A percentile compares a stretch with the other conserved stretches of the same genome.
phyloP scores from a whole-genome alignment of 352 stramenopile genomes.

The Phytophthora chlamydospora region DNA sequence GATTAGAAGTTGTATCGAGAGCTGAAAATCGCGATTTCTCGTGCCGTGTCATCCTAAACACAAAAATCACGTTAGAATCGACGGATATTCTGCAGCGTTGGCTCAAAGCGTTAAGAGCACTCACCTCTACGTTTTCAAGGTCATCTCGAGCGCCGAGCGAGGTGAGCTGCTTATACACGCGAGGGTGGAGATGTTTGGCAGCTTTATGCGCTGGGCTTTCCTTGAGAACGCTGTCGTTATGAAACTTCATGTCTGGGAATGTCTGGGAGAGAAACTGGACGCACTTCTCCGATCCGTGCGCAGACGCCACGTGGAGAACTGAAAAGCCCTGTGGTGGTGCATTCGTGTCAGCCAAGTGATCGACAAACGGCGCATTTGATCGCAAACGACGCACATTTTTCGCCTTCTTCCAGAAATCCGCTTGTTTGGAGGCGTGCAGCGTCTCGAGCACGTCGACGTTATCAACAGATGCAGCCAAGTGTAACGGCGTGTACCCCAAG shows the following conservation, averaged over 20 bases:
- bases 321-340: constrained; percentile 49
- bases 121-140: constrained; percentile 66
- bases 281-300: constrained; percentile 52
- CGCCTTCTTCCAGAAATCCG: constrained; percentile 52
- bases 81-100: neutral
- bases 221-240: constrained; percentile 44
- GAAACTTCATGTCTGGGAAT: constrained; percentile 47
- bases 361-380: neutral
- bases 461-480: constrained; percentile 62
- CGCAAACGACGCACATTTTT: constrained; percentile 44
- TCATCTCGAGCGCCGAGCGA: constrained; percentile 45
- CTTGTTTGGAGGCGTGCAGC: constrained; percentile 46
- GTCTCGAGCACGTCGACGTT: constrained; percentile 57
- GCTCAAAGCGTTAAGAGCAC: neutral
- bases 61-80: neutral
- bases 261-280: constrained; percentile 48
- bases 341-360: neutral
- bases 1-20: constrained; percentile 40
- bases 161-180: constrained; percentile 49
- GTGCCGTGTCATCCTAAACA: constrained; percentile 43
- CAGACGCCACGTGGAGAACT: constrained; percentile 59
- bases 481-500: constrained; percentile 65
- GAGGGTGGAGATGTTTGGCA: constrained; percentile 50
- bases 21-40: constrained; percentile 37
- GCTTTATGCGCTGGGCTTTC: constrained; percentile 71